Percentiles rank a stretch among this genome's conserved stretches.
Evolutionary conservation across 2,329 filamentous ascomycete genomes (phyloP).

Genomic region (Diaporthe humulicola): DNA sequence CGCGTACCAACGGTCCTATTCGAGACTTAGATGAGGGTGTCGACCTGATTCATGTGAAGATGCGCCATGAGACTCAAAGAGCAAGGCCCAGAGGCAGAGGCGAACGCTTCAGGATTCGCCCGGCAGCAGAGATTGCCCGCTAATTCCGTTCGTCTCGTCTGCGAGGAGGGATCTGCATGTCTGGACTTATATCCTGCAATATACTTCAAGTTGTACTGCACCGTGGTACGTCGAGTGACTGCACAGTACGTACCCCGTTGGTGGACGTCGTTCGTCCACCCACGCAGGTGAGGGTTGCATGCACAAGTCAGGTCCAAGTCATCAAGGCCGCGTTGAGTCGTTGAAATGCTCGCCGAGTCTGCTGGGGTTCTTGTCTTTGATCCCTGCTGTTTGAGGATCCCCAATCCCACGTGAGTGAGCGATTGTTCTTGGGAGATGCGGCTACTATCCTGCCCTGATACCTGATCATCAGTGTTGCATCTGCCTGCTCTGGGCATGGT

Average conservation of each 20-base stretch:
- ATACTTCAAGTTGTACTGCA: neutral
- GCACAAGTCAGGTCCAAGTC: slow-evolving; percentile 13
- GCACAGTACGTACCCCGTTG: neutral
- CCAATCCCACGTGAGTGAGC: slow-evolving; percentile 15
- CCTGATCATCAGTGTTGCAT: neutral
- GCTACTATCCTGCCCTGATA: slow-evolving; percentile 5
- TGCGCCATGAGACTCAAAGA: neutral
- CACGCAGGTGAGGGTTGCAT: neutral
- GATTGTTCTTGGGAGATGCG: neutral
- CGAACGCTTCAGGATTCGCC: neutral
- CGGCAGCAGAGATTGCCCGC: slow-evolving; percentile 12
- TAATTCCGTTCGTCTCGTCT: slow-evolving; percentile 1
- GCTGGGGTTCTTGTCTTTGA: slow-evolving; percentile 8
- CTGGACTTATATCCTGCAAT: neutral
- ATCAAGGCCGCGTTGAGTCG: neutral
- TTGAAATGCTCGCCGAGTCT: slow-evolving; percentile 26
- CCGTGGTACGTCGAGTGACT: neutral
- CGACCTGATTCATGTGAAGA: slow-evolving; percentile 29
- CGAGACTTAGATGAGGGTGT: slow-evolving; percentile 1
- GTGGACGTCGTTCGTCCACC: neutral
- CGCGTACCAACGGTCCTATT: slow-evolving; percentile 9
- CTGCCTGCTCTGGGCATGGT: slow-evolving; percentile 2
- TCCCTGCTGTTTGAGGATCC: slow-evolving; percentile 22
- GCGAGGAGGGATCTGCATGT: slow-evolving; percentile 10
- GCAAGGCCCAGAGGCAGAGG: neutral